Percentiles rank a stretch among this genome's conserved stretches.
Conservation (phyloP, 345 rosid species). For the Brassica nigra region DNA sequence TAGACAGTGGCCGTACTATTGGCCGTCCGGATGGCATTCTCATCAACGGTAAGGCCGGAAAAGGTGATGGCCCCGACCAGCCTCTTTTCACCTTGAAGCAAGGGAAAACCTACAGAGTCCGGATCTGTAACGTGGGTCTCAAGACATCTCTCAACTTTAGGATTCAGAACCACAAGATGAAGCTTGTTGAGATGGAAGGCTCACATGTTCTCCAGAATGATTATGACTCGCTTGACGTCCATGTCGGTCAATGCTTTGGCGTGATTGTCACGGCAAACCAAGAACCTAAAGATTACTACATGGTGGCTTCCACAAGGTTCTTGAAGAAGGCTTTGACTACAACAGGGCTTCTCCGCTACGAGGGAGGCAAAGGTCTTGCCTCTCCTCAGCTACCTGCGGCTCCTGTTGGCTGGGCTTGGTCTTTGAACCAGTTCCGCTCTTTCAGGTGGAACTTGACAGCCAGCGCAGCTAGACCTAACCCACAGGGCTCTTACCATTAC, state of each 20-base stretch:
- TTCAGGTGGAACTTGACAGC: slow-evolving; percentile 42
- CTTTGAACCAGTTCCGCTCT: slow-evolving; percentile 68
- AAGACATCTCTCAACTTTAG: neutral
- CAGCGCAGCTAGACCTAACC: slow-evolving; percentile 78
- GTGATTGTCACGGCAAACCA: slow-evolving; percentile 54
- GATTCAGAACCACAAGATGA: neutral
- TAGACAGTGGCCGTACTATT: slow-evolving; percentile 46
- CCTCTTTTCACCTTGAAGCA: slow-evolving; percentile 42
- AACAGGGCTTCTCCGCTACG: slow-evolving; percentile 50
- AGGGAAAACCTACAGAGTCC: neutral
- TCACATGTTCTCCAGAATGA: slow-evolving; percentile 54
- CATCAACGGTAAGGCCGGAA: slow-evolving; percentile 59
- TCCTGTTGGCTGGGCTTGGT: slow-evolving; percentile 73
- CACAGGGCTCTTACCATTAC: slow-evolving; percentile 78
- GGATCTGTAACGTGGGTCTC: slow-evolving; percentile 1
- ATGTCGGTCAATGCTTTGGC: slow-evolving; percentile 57
- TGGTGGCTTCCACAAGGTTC: slow-evolving; percentile 67
- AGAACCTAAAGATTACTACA: slow-evolving; percentile 59
- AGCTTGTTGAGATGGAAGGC: slow-evolving; percentile 4
- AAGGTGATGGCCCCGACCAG: slow-evolving; percentile 34
- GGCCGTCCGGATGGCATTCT: slow-evolving; percentile 56
- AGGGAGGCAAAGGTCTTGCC: slow-evolving; percentile 46
- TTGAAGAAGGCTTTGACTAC: slow-evolving; percentile 33
- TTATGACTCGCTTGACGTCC: slow-evolving; percentile 67
- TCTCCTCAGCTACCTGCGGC: slow-evolving; percentile 51